phyloP scores from a whole-genome alignment of 2,329 filamentous ascomycete genomes.

The Exserohilum rostratum region DNA sequence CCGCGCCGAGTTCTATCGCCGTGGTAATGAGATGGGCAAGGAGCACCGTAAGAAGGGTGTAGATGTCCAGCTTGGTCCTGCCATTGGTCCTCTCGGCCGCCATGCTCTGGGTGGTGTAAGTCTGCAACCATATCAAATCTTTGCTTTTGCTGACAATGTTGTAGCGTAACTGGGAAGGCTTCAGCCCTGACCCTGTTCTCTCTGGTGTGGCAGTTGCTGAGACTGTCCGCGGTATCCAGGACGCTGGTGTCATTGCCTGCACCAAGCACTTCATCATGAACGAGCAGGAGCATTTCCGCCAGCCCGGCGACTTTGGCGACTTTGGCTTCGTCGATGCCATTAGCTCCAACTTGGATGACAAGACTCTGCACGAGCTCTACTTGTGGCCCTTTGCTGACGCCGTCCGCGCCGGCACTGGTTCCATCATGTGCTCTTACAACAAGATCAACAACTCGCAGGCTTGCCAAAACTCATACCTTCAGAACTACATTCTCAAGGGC shows the following conservation, averaged over 20 bases:
- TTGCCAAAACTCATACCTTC: constrained; percentile 78
- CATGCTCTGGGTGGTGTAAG: constrained; percentile 65
- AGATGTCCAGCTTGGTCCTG: constrained; percentile 77
- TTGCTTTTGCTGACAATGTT: constrained; percentile 1
- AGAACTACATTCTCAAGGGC: constrained; percentile 78
- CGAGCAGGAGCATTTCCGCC: constrained; percentile 72
- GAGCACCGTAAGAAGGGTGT: constrained; percentile 78
- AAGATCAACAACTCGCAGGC: constrained; percentile 80
- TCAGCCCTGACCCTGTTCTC: constrained; percentile 75
- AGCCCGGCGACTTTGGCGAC: constrained; percentile 62
- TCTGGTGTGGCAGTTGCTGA: constrained; percentile 74
- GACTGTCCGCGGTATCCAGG: constrained; percentile 80
- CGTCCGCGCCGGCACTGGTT: constrained; percentile 56
- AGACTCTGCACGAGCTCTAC: constrained; percentile 68
- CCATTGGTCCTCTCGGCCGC: constrained; percentile 74
- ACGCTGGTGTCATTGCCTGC: constrained; percentile 80
- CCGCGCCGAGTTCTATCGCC: constrained; percentile 69
- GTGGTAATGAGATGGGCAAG: constrained; percentile 74
- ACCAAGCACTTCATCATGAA: constrained; percentile 65
- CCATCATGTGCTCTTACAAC: constrained; percentile 70
- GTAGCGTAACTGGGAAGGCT: constrained; percentile 50
- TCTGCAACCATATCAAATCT: constrained; percentile 56
- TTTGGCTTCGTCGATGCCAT: constrained; percentile 67
- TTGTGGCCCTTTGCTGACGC: constrained; percentile 64
- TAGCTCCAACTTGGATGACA: constrained; percentile 68